These are phyloP conservation scores for Prunus mume DNA, from an alignment of 306 rosid genomes.

Conservation along the genomic window DNA sequence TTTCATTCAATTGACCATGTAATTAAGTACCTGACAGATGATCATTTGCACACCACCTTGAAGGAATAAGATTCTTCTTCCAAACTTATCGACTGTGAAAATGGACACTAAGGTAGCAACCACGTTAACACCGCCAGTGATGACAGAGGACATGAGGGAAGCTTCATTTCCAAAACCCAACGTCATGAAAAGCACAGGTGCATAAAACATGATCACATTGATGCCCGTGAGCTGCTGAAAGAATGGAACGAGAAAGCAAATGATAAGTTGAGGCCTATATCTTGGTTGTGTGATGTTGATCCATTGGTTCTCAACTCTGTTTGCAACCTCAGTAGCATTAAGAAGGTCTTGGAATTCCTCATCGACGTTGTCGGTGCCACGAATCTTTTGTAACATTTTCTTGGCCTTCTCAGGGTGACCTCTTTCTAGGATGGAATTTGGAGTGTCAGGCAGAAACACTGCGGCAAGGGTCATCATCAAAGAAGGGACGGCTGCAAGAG, in stretches of 20 bases:
- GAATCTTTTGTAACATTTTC: background rate
- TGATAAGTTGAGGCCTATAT: background rate
- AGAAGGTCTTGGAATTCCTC: constrained; percentile 3
- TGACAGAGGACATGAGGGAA: background rate
- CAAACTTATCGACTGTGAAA: background rate
- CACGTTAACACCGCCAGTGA: background rate
- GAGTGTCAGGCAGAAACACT: background rate
- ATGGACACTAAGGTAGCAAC: background rate
- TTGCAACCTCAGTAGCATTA: background rate
- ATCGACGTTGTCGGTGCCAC: background rate
- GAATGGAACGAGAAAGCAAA: background rate
- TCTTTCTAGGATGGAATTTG: background rate
- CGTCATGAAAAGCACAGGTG: background rate
- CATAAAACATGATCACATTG: constrained; percentile 2
- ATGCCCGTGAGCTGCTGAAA: background rate
- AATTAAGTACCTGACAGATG: background rate
- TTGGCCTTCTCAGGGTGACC: background rate
- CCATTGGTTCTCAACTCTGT: background rate
- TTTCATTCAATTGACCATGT: background rate
- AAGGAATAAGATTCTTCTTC: background rate
- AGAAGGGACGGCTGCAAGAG: background rate
- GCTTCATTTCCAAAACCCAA: constrained; percentile 4
- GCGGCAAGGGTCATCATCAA: background rate
- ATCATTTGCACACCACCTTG: constrained; percentile 1
- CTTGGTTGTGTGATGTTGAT: background rate